Conservation (phyloP, 257 asterid genomes). For the Solanum infundibuliforme region DNA sequence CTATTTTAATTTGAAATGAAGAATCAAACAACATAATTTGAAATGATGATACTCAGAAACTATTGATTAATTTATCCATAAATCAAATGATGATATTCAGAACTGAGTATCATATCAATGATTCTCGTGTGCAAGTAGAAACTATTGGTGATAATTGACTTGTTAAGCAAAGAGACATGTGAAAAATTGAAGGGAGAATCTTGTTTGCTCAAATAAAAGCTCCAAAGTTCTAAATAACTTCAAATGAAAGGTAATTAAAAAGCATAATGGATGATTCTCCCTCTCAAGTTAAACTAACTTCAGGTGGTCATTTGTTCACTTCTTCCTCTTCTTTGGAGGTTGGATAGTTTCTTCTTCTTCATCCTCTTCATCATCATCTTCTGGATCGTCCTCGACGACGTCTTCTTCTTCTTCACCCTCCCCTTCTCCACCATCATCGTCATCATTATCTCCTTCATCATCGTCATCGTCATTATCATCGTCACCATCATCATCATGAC, state of each 20-base stretch:
- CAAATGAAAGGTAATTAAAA: slow-evolving; percentile 3
- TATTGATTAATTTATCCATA: background rate
- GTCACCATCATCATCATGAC: slow-evolving; percentile 11
- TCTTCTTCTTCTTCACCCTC: slow-evolving; percentile 8
- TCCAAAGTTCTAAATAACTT: slow-evolving; percentile 2
- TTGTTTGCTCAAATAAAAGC: background rate
- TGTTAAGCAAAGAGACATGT: background rate
- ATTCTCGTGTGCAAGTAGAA: background rate
- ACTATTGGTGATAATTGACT: background rate
- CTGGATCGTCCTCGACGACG: slow-evolving; percentile 23
- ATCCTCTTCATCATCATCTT: slow-evolving; percentile 28
- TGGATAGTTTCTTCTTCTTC: slow-evolving; percentile 65
- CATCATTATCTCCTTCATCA: slow-evolving; percentile 7
- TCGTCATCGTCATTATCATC: background rate
- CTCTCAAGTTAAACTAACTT: background rate
- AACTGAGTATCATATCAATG: background rate
- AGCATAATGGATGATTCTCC: background rate
- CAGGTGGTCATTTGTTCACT: slow-evolving; percentile 21
- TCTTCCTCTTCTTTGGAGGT: slow-evolving; percentile 83
- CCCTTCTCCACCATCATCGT: slow-evolving; percentile 6
- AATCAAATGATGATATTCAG: background rate
- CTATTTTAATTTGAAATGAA: background rate
- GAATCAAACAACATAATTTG: background rate
- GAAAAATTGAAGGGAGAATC: background rate
- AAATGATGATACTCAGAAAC: background rate